A percentile compares a stretch with the other conserved stretches of the same genome.
Evolutionary conservation across 1,284 basidiomycete species (phyloP).

Genomic region (Athelia psychrophila): DNA sequence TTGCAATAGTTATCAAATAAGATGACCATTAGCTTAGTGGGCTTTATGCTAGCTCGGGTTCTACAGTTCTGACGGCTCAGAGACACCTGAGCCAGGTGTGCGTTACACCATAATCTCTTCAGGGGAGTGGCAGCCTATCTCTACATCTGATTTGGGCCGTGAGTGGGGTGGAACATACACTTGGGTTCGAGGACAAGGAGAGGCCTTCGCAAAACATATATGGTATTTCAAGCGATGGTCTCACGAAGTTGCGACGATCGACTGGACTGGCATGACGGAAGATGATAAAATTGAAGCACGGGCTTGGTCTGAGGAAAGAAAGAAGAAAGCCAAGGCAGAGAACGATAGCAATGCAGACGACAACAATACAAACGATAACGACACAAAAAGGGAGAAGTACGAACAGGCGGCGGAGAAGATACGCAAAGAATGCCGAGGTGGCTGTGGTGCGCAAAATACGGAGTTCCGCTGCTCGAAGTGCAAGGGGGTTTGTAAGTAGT

Average conservation of each 20-base stretch:
- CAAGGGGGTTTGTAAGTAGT: slow-evolving; percentile 1
- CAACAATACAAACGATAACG: slow-evolving; percentile 2
- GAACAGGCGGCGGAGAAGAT: neutral
- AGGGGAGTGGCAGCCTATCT: slow-evolving; percentile 18
- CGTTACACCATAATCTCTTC: slow-evolving; percentile 14
- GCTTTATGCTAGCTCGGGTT: slow-evolving; percentile 1
- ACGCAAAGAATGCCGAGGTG: neutral
- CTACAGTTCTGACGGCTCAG: no score
- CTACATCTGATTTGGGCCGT: slow-evolving; percentile 15
- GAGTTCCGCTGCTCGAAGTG: neutral
- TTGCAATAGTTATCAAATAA: neutral
- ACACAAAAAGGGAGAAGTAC: slow-evolving; percentile 9
- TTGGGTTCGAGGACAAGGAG: slow-evolving; percentile 19
- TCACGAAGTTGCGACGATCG: slow-evolving; percentile 7
- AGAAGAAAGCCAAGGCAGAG: no score
- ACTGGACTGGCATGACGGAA: neutral
- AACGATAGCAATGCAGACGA: no score
- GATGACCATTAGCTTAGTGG: slow-evolving; percentile 12
- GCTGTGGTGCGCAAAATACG: neutral
- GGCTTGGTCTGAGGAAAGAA: no score
- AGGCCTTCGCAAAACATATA: slow-evolving; percentile 16
- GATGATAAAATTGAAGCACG: no score
- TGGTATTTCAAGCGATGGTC: slow-evolving; percentile 14
- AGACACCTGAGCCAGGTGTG: slow-evolving; percentile 9
- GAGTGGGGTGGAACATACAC: slow-evolving; percentile 14